These are phyloP conservation scores for Ganoderma lucidum DNA, from an alignment of 1,284 basidiomycete genomes.

Conservation along the genomic window DNA sequence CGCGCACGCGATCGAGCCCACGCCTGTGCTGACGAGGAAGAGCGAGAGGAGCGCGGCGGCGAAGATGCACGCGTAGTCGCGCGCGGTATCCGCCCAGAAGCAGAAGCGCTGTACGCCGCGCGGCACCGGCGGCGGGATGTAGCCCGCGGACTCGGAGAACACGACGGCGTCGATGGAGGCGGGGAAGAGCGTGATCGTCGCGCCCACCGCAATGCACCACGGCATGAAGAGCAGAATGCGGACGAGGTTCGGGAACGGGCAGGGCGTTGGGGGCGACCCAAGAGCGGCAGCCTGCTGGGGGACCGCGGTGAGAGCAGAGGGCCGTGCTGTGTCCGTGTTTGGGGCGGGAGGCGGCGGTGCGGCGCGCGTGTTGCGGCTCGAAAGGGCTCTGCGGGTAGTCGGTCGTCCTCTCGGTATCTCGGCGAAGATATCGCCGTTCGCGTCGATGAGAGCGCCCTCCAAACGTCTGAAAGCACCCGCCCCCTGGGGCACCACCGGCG, in stretches of 20 bases:
- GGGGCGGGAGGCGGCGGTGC: background rate
- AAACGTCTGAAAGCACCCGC: background rate
- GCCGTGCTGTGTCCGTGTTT: background rate
- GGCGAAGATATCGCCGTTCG: background rate
- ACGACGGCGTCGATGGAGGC: constrained; percentile 46
- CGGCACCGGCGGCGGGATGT: constrained; percentile 38
- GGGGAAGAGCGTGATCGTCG: constrained; percentile 51
- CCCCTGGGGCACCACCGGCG: background rate
- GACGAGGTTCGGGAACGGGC: constrained; percentile 11
- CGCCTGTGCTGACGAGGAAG: constrained; percentile 40
- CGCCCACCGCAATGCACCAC: constrained; percentile 57
- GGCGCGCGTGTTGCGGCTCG: background rate
- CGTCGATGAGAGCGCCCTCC: background rate
- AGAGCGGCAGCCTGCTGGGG: background rate
- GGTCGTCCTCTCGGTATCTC: background rate
- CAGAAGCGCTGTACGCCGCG: constrained; percentile 51
- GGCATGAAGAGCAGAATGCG: constrained; percentile 50
- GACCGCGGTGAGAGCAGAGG: background rate
- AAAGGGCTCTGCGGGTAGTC: background rate
- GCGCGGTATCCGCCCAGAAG: constrained; percentile 52
- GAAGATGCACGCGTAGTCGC: constrained; percentile 52
- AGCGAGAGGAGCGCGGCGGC: constrained; percentile 40
- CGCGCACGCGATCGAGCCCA: constrained; percentile 33
- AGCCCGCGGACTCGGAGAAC: constrained; percentile 47
- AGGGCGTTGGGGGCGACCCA: background rate